Evolutionary conservation across 1,139 yeast genomes (phyloP).

Genomic region (Protomyces pachydermus): DNA sequence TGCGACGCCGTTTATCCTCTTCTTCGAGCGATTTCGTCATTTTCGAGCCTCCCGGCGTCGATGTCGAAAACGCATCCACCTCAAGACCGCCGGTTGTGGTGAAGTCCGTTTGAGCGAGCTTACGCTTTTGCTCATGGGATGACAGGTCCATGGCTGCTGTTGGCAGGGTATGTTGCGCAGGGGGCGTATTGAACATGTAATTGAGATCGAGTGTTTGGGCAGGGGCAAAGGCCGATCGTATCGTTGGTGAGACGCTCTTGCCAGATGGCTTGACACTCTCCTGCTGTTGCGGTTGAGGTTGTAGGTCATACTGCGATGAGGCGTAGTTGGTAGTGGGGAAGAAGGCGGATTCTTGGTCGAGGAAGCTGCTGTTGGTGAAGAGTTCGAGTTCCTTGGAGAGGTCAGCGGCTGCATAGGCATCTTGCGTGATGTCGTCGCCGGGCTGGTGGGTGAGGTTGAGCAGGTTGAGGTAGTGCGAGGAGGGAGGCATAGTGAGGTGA

Average conservation of each 20-base stretch:
- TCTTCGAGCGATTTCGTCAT: conserved; percentile 40
- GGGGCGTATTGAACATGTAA: neutral
- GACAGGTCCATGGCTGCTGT: neutral
- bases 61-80: conserved; percentile 1
- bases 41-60: neutral
- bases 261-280: neutral
- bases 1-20: conserved; percentile 63
- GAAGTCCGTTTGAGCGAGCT: neutral
- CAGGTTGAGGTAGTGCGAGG: conserved; percentile 23
- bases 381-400: conserved; percentile 19
- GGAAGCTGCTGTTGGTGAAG: conserved; percentile 21
- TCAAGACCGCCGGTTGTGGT: neutral
- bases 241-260: neutral
- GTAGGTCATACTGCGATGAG: neutral
- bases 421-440: conserved; percentile 5
- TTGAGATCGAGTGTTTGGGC: neutral
- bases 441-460: conserved; percentile 26
- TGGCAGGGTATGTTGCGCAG: neutral
- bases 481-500: conserved; percentile 15
- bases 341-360: conserved; percentile 7
- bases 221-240: neutral
- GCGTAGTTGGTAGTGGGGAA: neutral
- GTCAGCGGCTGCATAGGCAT: conserved; percentile 4
- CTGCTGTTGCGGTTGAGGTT: neutral
- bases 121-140: neutral